Conservation (phyloP, 306 rosid genomes). For the Myrica gale region DNA sequence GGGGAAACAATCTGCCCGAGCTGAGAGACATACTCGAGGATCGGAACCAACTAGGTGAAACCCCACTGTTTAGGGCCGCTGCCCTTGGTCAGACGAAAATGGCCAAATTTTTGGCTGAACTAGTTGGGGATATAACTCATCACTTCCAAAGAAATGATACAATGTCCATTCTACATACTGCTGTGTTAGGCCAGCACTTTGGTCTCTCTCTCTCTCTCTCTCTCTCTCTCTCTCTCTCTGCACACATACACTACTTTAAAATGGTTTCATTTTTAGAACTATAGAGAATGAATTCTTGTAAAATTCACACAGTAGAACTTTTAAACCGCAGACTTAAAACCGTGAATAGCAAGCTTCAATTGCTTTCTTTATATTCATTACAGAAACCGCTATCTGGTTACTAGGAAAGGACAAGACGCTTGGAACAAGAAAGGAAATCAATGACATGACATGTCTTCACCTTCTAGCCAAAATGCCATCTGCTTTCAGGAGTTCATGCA, state of each 20-base stretch:
- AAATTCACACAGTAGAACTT: no score
- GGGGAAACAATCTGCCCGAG: background rate
- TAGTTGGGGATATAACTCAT: background rate
- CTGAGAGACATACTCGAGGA: background rate
- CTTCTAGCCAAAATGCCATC: conserved; percentile 8
- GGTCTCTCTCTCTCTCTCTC: conserved; percentile 2
- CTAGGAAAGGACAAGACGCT: background rate
- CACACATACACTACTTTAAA: background rate
- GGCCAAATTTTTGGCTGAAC: background rate
- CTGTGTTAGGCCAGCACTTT: background rate
- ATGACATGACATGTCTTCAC: background rate
- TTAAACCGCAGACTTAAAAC: no score
- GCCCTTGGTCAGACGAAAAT: background rate
- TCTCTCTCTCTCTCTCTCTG: no score
- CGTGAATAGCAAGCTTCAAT: no score
- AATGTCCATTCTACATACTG: background rate
- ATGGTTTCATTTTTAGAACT: no score
- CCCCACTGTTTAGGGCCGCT: background rate
- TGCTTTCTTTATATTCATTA: background rate
- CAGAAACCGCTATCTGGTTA: background rate
- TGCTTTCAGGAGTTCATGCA: background rate
- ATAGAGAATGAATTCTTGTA: no score
- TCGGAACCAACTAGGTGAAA: background rate
- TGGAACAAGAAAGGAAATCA: background rate
- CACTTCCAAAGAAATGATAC: background rate